Evolutionary conservation across 1,284 basidiomycete genomes (phyloP).

Genomic region (Sporisorium scitamineum): DNA sequence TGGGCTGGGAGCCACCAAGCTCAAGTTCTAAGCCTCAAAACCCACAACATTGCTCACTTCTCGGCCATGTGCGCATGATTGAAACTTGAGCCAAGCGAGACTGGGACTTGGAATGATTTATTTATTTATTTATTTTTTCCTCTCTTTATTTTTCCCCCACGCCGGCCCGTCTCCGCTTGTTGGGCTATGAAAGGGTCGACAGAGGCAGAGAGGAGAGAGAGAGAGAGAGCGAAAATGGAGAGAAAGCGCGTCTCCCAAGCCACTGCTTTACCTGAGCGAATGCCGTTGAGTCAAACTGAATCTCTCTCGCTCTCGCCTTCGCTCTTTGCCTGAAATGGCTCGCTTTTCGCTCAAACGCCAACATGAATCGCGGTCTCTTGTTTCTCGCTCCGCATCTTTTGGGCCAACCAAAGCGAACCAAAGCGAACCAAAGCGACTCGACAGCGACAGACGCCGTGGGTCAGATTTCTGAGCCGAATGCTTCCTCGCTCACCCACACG

Average conservation of each 20-base stretch:
- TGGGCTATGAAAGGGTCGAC: not conserved
- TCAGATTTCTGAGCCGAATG: not conserved
- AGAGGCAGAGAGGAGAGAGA: not conserved
- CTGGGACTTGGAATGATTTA: too few relatives aligned
- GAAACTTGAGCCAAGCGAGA: too few relatives aligned
- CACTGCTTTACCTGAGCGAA: not conserved
- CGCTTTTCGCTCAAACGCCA: too few relatives aligned
- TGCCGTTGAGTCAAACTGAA: not conserved
- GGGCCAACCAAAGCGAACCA: too few relatives aligned
- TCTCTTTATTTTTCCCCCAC: not conserved
- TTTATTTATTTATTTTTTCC: not conserved
- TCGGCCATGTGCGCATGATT: too few relatives aligned
- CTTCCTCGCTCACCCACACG: not conserved
- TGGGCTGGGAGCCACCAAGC: too few relatives aligned
- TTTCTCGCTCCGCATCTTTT: slow-evolving; percentile 2
- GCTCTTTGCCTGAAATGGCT: too few relatives aligned
- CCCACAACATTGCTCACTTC: too few relatives aligned
- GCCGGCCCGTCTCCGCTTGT: slow-evolving; percentile 4
- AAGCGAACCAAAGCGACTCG: too few relatives aligned
- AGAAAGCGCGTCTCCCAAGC: not conserved
- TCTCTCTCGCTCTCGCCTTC: not conserved
- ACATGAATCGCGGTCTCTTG: not conserved
- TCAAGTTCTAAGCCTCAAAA: too few relatives aligned
- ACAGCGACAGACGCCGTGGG: not conserved
- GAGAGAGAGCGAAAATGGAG: not conserved